These are phyloP conservation scores for Aspergillus bridgeri DNA, from an alignment of 495 filamentous ascomycete species.

Conservation along the genomic window DNA sequence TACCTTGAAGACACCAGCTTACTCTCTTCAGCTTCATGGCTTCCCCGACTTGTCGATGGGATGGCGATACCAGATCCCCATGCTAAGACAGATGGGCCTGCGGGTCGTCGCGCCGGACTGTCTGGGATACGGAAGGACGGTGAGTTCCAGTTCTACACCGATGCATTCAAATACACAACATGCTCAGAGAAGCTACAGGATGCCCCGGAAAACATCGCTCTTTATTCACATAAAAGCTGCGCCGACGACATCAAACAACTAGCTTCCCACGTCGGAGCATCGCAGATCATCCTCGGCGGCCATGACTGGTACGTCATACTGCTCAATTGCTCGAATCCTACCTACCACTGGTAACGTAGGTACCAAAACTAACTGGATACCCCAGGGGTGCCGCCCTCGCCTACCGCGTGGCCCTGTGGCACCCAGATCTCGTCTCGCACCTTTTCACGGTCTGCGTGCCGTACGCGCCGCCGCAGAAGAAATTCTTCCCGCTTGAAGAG, in stretches of 20 bases:
- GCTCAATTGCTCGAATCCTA: not conserved
- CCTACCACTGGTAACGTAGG: no score
- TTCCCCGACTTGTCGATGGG: slow-evolving; percentile 67
- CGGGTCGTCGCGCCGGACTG: slow-evolving; percentile 75
- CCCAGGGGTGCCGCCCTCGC: slow-evolving; percentile 53
- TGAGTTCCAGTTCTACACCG: slow-evolving; percentile 28
- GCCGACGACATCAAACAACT: slow-evolving; percentile 68
- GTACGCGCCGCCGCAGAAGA: slow-evolving; percentile 50
- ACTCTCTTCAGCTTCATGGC: slow-evolving; percentile 51
- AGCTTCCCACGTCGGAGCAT: slow-evolving; percentile 53
- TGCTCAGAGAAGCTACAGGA: slow-evolving; percentile 48
- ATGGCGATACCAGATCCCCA: slow-evolving; percentile 83
- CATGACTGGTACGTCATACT: slow-evolving; percentile 73
- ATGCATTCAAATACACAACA: not conserved
- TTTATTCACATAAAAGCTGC: slow-evolving; percentile 67
- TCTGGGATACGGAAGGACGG: slow-evolving; percentile 77
- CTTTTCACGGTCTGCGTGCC: slow-evolving; percentile 81
- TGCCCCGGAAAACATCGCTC: slow-evolving; percentile 49
- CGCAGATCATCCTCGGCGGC: slow-evolving; percentile 68
- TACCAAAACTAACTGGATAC: not conserved
- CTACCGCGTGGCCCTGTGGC: slow-evolving; percentile 64
- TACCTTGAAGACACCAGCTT: not conserved
- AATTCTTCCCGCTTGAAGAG: slow-evolving; percentile 49
- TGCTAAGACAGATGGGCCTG: slow-evolving; percentile 62
- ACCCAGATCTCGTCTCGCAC: slow-evolving; percentile 66